A percentile compares a stretch with the other conserved stretches of the same genome.
Evolutionary conservation across 192 early-diverging fungal genomes (phyloP).

Genomic region (Cladochytrium replicatum): DNA sequence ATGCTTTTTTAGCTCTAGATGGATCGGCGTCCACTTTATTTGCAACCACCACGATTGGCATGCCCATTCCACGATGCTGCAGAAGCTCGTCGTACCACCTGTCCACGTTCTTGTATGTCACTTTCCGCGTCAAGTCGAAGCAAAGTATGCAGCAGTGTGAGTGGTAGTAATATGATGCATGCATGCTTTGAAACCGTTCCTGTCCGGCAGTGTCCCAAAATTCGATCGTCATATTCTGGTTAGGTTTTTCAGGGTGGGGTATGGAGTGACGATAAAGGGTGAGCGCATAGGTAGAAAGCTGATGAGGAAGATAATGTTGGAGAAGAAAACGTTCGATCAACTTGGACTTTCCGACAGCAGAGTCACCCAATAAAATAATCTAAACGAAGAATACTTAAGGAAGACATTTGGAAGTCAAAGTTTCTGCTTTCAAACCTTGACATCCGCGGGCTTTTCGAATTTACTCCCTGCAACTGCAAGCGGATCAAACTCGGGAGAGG

Average conservation of each 20-base stretch:
- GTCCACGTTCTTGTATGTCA: constrained; percentile 52
- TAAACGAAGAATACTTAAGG: too few species aligned
- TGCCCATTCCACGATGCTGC: constrained; percentile 17
- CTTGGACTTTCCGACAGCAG: constrained; percentile 53
- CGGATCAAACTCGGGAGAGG: too few species aligned
- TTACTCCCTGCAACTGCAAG: too few species aligned
- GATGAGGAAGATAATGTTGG: constrained; percentile 41
- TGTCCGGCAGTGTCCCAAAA: constrained; percentile 57
- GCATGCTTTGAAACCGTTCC: constrained; percentile 48
- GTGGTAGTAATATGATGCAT: constrained; percentile 44
- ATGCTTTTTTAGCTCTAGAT: constrained; percentile 36
- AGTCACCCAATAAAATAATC: constrained; percentile 52
- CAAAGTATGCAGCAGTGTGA: constrained; percentile 39
- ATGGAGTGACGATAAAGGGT: constrained; percentile 38
- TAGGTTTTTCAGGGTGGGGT: constrained; percentile 19
- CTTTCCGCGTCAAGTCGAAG: constrained; percentile 52
- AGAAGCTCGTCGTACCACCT: constrained; percentile 46
- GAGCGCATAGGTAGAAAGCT: constrained; percentile 47
- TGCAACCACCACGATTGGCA: constrained; percentile 48
- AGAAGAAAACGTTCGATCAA: constrained; percentile 49
- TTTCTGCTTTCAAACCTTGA: too few species aligned
- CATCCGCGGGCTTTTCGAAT: too few species aligned
- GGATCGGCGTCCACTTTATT: constrained; percentile 54
- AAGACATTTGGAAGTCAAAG: too few species aligned
- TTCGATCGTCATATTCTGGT: constrained; percentile 26